These are phyloP conservation scores for Trametes coccinea DNA, from an alignment of 768 basidiomycete genomes.

Conservation along the genomic window DNA sequence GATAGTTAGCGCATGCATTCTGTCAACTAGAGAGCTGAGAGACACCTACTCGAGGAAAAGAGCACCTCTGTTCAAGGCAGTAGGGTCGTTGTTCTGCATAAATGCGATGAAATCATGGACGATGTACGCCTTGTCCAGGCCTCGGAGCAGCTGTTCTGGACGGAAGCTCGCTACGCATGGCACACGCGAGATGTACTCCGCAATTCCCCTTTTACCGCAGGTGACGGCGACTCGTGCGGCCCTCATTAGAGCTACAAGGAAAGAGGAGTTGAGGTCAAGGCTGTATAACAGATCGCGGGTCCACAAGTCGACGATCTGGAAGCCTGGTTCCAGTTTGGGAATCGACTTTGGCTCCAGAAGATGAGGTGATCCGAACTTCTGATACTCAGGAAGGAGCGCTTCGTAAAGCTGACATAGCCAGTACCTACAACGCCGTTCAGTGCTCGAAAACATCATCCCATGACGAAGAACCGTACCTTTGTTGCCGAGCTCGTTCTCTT, in stretches of 20 bases:
- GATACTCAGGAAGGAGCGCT: conserved; percentile 47
- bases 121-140: background rate
- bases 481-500: conserved; percentile 1
- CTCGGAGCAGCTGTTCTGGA: conserved; percentile 16
- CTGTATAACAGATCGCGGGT: conserved; percentile 40
- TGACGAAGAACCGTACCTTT: background rate
- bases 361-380: conserved; percentile 46
- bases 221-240: conserved; percentile 39
- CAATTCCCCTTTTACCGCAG: conserved; percentile 39
- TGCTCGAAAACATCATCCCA: background rate
- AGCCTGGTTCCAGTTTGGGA: conserved; percentile 40
- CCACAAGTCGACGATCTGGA: conserved; percentile 48
- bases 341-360: conserved; percentile 39
- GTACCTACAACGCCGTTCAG: conserved; percentile 32
- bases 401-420: conserved; percentile 52
- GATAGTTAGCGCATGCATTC: too few species aligned
- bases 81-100: conserved; percentile 1
- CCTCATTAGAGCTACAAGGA: conserved; percentile 44
- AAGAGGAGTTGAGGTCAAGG: conserved; percentile 28
- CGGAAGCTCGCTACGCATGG: conserved; percentile 27
- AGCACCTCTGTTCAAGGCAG: conserved; percentile 35
- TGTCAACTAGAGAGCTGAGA: background rate
- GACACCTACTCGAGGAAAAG: conserved; percentile 32
- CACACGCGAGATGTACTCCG: conserved; percentile 37
- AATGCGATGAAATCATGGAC: conserved; percentile 20